Percentiles rank a stretch among this genome's conserved stretches.
These are phyloP conservation scores for Boletus rex-veris DNA, from an alignment of 768 basidiomycete genomes.

Conservation along the genomic window DNA sequence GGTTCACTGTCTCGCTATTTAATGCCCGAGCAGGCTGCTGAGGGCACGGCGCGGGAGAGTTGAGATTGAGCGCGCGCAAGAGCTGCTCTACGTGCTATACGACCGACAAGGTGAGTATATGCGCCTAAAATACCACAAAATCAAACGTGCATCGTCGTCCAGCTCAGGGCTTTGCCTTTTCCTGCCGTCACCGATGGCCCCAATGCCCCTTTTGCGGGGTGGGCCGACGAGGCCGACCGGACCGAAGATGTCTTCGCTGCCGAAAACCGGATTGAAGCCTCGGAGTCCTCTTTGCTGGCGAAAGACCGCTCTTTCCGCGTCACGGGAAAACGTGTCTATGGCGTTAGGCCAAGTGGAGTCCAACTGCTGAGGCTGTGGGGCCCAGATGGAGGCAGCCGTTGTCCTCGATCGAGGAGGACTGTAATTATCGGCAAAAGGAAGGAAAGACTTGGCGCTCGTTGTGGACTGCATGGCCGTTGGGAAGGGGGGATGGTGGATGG, in stretches of 20 bases:
- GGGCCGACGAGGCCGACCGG: slow-evolving; percentile 39
- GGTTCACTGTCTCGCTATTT: slow-evolving; percentile 37
- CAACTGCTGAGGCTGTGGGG: slow-evolving; percentile 70
- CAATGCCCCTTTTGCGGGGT: slow-evolving; percentile 49
- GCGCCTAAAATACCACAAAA: slow-evolving; percentile 17
- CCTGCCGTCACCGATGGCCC: slow-evolving; percentile 79
- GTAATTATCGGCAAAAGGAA: slow-evolving; percentile 37
- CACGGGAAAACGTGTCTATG: slow-evolving; percentile 57
- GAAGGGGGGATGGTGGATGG: slow-evolving; percentile 40
- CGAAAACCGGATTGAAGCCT: slow-evolving; percentile 21
- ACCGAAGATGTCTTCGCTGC: slow-evolving; percentile 66
- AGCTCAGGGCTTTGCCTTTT: slow-evolving; percentile 58
- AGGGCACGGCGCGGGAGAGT: slow-evolving; percentile 60
- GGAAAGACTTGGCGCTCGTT: slow-evolving; percentile 25
- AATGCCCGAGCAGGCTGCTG: slow-evolving; percentile 44
- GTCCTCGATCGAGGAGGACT: slow-evolving; percentile 42
- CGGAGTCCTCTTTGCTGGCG: slow-evolving; percentile 28
- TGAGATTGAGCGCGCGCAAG: slow-evolving; percentile 73
- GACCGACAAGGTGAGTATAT: slow-evolving; percentile 29
- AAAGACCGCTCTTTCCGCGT: slow-evolving; percentile 41
- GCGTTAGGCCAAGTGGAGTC: slow-evolving; percentile 67
- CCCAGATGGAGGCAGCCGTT: slow-evolving; percentile 68
- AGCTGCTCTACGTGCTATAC: slow-evolving; percentile 76
- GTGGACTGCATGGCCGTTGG: slow-evolving; percentile 26
- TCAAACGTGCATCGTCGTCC: slow-evolving; percentile 42